Conservation (phyloP, 768 basidiomycete species). For the Mycena belliarum region DNA sequence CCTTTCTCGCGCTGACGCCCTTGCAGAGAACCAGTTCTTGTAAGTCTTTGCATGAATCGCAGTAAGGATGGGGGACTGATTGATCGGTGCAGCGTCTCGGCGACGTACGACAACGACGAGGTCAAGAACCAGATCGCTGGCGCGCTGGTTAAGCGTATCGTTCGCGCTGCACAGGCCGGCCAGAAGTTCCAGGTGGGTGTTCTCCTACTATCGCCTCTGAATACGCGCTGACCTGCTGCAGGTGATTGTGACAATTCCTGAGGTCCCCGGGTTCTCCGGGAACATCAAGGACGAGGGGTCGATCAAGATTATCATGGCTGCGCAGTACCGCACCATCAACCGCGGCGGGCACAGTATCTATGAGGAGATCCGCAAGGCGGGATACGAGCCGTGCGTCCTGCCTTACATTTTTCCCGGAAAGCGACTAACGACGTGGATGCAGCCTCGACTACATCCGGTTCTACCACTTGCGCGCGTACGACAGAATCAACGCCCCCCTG, state of each 20-base stretch:
- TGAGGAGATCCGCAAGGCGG: constrained; percentile 74
- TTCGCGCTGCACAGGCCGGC: constrained; percentile 71
- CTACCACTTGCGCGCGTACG: constrained; percentile 91
- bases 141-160: constrained; percentile 82
- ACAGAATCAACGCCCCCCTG: constrained; percentile 81
- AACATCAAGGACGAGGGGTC: constrained; percentile 68
- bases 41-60: too few relatives aligned
- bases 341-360: constrained; percentile 87
- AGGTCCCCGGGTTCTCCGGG: constrained; percentile 87
- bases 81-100: too few relatives aligned
- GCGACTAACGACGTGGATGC: not conserved
- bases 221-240: too few relatives aligned
- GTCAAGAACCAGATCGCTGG: constrained; percentile 83
- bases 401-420: not conserved
- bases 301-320: constrained; percentile 84
- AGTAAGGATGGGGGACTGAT: too few relatives aligned
- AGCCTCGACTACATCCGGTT: constrained; percentile 87
- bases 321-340: constrained; percentile 86
- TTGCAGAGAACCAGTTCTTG: constrained; percentile 83
- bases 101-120: constrained; percentile 59
- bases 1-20: constrained; percentile 17
- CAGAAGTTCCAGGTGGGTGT: constrained; percentile 71
- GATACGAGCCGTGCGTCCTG: constrained; percentile 71
- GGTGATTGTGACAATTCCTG: constrained; percentile 88
- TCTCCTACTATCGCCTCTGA: not conserved